Base-by-base conservation (phyloP, 495 filamentous ascomycete species). In the Tuber magnatum region DNA sequence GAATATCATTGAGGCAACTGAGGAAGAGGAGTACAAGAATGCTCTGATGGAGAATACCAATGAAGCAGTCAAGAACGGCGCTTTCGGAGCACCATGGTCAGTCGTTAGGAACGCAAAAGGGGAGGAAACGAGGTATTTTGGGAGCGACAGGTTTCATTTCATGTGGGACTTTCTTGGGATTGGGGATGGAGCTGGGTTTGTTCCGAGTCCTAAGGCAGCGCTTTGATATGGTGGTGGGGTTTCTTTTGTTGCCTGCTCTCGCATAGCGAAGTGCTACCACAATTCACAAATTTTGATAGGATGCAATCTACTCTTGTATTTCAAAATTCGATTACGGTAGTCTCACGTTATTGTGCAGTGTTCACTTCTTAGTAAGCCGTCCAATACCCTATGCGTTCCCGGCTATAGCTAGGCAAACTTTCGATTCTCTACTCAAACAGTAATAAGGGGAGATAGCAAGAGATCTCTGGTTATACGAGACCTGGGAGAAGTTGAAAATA, bases 1-100 rank as follows among this genome's bases (percentile, higher is more conserved):
- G 24, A 80, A 79, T 10, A 90, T 93, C 75, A 43, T 92, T 12
- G 78, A 75, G 1, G 87, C 84, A 0, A 87, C 88, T 0, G 82
- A 74, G 12, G 83, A 79, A 38, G 82, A 85, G 0, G 84, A 89
- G 78, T 86, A 87, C 76, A 94, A 94, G 84, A 83, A 88, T 41
- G 83, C 81, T 41, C 81, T 94, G 71, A 86, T 85, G 71, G 85
- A 82, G 4, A 87, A 87, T 43, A 93, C 91, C 43, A 83, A 87
- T 74, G 85, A 86, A 76, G 89, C 86, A 9, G 78, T 93, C 18
- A 86, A 89, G 61, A 83, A 80, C 28, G 92, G 92, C 0, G 91
- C 91, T 1, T 94, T 91, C 83, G 92, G 92, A 0, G 88, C 89
- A 72, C 92, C 92, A 1, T 94, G 92, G 91, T 85, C 92, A 75